Conservation (phyloP, 495 filamentous ascomycete species). For the Penicillium odoratum region DNA sequence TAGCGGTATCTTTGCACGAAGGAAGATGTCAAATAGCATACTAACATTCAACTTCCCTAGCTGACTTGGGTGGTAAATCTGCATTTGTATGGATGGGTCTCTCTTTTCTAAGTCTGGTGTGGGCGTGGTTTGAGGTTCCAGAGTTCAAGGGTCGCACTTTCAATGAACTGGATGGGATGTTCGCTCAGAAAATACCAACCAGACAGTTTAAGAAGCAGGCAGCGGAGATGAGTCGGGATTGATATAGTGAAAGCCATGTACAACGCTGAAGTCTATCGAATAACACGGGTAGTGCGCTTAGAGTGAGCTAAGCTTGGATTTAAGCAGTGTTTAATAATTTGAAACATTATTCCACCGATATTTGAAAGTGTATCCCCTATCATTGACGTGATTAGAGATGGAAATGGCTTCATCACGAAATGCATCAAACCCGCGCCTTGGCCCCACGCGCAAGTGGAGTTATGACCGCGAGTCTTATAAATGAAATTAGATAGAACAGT, state of each 20-base stretch:
- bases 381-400: conserved; percentile 5
- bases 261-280: neutral
- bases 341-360: no score
- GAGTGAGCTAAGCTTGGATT: no score
- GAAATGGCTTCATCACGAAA: conserved; percentile 17
- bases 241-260: neutral
- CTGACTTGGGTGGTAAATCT: conserved; percentile 11
- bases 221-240: neutral
- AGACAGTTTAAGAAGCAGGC: neutral
- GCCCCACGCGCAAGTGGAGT: neutral
- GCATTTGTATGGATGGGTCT: conserved; percentile 14
- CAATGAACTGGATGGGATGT: conserved; percentile 8
- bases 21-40: neutral
- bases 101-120: conserved; percentile 8
- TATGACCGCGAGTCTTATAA: neutral
- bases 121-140: conserved; percentile 15
- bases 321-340: no score
- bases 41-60: neutral
- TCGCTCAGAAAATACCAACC: conserved; percentile 2
- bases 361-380: no score
- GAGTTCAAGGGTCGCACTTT: conserved; percentile 7
- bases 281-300: no score
- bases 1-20: conserved; percentile 1
- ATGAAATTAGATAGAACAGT: neutral
- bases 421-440: neutral